Evolutionary conservation across 2,329 filamentous ascomycete genomes (phyloP).

Genomic region (Coniochaeta prunicola): DNA sequence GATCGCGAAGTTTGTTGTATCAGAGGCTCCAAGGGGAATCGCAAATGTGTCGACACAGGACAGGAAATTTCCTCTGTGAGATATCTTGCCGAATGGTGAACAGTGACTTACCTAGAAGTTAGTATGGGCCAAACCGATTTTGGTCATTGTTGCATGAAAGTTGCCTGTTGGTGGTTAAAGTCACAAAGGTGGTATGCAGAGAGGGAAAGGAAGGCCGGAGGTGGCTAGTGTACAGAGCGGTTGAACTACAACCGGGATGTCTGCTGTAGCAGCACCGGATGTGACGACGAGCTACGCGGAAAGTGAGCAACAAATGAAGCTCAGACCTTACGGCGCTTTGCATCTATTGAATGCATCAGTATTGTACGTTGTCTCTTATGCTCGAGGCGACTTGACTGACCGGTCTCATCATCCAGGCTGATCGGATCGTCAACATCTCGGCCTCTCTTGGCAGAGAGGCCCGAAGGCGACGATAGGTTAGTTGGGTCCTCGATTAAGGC

Average conservation of each 20-base stretch:
- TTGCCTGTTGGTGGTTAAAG: background rate
- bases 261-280: background rate
- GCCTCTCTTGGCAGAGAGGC: slow-evolving; percentile 21
- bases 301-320: background rate
- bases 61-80: background rate
- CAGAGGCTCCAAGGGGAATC: background rate
- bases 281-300: background rate
- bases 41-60: background rate
- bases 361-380: slow-evolving; percentile 3
- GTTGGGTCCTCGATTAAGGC: slow-evolving; percentile 11
- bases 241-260: background rate
- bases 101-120: background rate
- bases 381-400: slow-evolving; percentile 6
- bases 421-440: slow-evolving; percentile 17
- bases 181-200: background rate
- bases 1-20: background rate
- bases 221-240: background rate
- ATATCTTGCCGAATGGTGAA: background rate
- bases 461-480: slow-evolving; percentile 12
- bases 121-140: background rate
- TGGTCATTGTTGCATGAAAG: background rate
- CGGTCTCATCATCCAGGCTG: slow-evolving; percentile 17
- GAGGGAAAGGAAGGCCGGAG: background rate
- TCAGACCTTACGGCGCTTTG: background rate
- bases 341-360: slow-evolving; percentile 8